Evolutionary conservation across 2,329 filamentous ascomycete species (phyloP).

Genomic region (Neopestalotiopsis sp.): DNA sequence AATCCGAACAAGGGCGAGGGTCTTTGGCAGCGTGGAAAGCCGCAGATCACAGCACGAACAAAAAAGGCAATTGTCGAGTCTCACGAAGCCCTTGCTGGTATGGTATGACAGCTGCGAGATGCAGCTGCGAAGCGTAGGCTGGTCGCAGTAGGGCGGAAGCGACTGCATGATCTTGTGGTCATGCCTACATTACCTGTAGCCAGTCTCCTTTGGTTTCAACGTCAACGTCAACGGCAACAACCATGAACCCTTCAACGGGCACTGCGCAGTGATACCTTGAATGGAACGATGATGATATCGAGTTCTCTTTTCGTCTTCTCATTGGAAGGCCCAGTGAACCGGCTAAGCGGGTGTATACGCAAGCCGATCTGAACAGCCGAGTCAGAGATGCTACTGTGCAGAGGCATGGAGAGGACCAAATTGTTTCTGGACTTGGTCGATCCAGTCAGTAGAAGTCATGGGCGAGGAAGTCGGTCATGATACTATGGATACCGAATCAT

Average conservation of each 20-base stretch:
- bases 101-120: constrained; percentile 19
- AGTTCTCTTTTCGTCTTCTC: not conserved
- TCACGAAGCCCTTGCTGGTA: constrained; percentile 8
- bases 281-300: not conserved
- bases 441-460: not conserved
- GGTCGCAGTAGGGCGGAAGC: constrained; percentile 31
- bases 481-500: not conserved
- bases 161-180: constrained; percentile 9
- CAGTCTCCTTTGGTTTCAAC: not conserved
- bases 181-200: not conserved
- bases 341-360: not conserved
- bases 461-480: not conserved
- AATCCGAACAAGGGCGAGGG: not conserved
- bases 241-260: not conserved
- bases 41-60: constrained; percentile 10
- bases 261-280: not conserved
- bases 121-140: constrained; percentile 18
- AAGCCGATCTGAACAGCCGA: not conserved
- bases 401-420: not conserved
- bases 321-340: not conserved
- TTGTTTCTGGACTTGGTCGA: not conserved
- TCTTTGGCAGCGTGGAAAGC: not conserved
- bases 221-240: not conserved
- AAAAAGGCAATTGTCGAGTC: constrained; percentile 1
- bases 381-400: not conserved